These are phyloP conservation scores for Phoma sp. DNA, from an alignment of 2,329 filamentous ascomycete genomes.

Conservation along the genomic window DNA sequence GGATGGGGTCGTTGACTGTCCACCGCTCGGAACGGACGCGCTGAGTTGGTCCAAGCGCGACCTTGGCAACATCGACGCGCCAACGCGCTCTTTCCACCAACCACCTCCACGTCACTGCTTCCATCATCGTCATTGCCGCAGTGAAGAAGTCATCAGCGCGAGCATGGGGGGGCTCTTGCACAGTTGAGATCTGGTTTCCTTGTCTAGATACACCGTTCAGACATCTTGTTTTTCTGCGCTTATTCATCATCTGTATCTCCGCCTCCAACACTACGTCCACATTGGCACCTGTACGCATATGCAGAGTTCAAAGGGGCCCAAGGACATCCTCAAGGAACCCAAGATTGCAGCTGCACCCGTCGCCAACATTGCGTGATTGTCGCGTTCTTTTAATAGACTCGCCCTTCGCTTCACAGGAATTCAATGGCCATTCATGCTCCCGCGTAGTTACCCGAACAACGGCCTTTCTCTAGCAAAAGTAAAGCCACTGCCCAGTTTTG, in stretches of 20 bases:
- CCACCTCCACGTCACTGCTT: not conserved
- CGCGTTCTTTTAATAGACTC: not conserved
- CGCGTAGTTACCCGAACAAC: not conserved
- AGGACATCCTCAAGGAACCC: no score
- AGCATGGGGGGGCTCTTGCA: no score
- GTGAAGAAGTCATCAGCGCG: no score
- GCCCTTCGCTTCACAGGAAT: not conserved
- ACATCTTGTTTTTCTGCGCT: no score
- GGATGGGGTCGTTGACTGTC: constrained; percentile 13
- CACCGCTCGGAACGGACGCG: constrained; percentile 13
- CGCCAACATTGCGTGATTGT: not conserved
- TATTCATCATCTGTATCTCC: no score
- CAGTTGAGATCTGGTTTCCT: no score
- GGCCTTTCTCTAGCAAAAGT: not conserved
- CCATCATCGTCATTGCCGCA: not conserved
- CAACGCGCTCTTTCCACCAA: not conserved
- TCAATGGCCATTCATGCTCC: not conserved
- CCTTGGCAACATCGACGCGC: constrained; percentile 11
- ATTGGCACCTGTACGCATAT: no score
- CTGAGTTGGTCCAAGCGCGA: constrained; percentile 7
- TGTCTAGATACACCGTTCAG: no score
- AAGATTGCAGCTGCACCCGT: no score
- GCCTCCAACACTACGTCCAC: no score
- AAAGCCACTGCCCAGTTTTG: not conserved
- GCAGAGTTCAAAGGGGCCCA: no score